Evolutionary conservation across 768 basidiomycete genomes (phyloP).

Genomic region (Hortiboletus campestris): DNA sequence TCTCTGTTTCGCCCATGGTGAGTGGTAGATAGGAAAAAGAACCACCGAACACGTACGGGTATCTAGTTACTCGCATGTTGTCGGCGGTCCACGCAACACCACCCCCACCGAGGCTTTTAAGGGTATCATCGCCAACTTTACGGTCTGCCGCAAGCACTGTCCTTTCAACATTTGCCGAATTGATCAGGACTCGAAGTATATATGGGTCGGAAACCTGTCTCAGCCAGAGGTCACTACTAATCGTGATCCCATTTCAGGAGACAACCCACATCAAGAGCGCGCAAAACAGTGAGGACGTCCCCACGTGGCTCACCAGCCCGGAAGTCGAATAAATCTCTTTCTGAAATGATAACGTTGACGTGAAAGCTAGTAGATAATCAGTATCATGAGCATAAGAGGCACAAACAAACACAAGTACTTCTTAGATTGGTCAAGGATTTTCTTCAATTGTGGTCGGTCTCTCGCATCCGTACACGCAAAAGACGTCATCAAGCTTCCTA

Average conservation of each 20-base stretch:
- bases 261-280: slow-evolving; percentile 68
- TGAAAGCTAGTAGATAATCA: slow-evolving; percentile 39
- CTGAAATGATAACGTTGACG: slow-evolving; percentile 57
- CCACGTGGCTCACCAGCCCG: slow-evolving; percentile 65
- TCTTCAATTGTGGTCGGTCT: slow-evolving; percentile 58
- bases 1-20: slow-evolving; percentile 42
- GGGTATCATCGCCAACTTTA: slow-evolving; percentile 55
- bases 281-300: slow-evolving; percentile 69
- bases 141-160: slow-evolving; percentile 65
- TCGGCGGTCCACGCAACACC: slow-evolving; percentile 66
- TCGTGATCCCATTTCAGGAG: not conserved
- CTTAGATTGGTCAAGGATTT: slow-evolving; percentile 52
- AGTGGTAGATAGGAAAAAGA: not conserved
- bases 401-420: slow-evolving; percentile 51
- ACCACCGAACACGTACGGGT: slow-evolving; percentile 44
- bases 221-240: not conserved
- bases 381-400: not conserved
- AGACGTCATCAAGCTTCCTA: slow-evolving; percentile 57
- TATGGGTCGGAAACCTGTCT: slow-evolving; percentile 70
- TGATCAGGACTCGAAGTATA: slow-evolving; percentile 81
- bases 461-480: slow-evolving; percentile 73
- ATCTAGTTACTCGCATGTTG: slow-evolving; percentile 60
- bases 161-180: slow-evolving; percentile 67
- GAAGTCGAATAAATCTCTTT: slow-evolving; percentile 82
- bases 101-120: slow-evolving; percentile 43